Conservation (phyloP, 441 rosid genomes). For the Syzygium malaccense region DNA sequence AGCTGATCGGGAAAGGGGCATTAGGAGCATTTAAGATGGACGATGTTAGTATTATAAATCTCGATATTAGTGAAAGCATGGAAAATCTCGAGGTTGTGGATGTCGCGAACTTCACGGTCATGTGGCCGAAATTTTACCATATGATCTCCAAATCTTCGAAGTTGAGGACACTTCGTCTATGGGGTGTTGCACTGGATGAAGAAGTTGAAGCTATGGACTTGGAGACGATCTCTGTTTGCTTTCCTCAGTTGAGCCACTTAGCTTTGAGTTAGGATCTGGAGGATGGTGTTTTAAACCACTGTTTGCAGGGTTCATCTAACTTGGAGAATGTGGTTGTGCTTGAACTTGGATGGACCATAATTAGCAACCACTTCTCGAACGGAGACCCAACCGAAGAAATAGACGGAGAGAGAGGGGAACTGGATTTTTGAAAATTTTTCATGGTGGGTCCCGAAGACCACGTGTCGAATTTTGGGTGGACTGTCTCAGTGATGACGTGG, state of each 20-base stretch:
- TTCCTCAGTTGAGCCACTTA: neutral
- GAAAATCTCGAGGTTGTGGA: neutral
- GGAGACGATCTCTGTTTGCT: neutral
- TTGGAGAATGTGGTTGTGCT: neutral
- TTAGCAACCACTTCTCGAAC: neutral
- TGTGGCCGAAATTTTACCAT: neutral
- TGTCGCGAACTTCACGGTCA: neutral
- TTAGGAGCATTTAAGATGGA: neutral
- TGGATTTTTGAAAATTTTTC: too few relatives aligned
- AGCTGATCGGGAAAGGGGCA: neutral
- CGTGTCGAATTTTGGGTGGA: too few relatives aligned
- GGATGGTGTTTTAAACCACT: neutral
- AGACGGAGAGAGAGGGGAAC: too few relatives aligned
- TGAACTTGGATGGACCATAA: neutral
- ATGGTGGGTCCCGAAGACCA: too few relatives aligned
- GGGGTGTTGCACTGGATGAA: neutral
- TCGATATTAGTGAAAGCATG: neutral
- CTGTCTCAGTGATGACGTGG: too few relatives aligned
- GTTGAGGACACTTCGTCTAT: neutral
- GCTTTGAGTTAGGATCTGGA: neutral
- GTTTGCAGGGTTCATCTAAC: neutral
- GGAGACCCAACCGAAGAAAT: too few relatives aligned
- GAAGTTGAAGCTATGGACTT: neutral
- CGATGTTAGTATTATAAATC: neutral
- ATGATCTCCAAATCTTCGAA: neutral